These are phyloP conservation scores for Ceratocystis variospora DNA, from an alignment of 2,329 filamentous ascomycete species.

Conservation along the genomic window DNA sequence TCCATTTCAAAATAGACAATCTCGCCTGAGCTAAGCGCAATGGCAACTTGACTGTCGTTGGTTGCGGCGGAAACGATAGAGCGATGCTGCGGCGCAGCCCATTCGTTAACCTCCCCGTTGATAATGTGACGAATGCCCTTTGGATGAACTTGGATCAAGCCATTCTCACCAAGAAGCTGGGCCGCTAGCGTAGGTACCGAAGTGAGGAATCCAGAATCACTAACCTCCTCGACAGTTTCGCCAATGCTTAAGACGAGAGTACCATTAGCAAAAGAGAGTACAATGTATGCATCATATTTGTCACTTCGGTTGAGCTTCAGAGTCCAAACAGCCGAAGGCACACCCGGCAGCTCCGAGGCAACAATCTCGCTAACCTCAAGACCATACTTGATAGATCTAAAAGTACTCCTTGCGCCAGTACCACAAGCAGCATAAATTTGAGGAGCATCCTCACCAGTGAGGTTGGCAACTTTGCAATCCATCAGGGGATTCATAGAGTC, in stretches of 20 bases:
- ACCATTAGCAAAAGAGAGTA: conserved; percentile 81
- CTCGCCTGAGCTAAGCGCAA: conserved; percentile 88
- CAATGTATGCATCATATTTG: conserved; percentile 83
- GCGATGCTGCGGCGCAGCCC: conserved; percentile 82
- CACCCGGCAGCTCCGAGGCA: conserved; percentile 78
- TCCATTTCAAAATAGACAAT: conserved; percentile 99
- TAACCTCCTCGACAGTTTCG: conserved; percentile 91
- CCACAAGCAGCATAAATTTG: conserved; percentile 93
- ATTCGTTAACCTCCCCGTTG: conserved; percentile 69
- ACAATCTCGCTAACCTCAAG: conserved; percentile 89
- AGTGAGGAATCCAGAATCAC: conserved; percentile 81
- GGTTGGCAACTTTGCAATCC: conserved; percentile 81
- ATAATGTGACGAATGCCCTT: conserved; percentile 87
- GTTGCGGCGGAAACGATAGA: conserved; percentile 91
- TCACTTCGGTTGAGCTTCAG: conserved; percentile 73
- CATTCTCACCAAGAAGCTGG: conserved; percentile 86
- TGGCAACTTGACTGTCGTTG: conserved; percentile 83
- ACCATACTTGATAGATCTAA: conserved; percentile 84
- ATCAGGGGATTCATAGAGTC: conserved; percentile 82
- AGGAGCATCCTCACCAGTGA: conserved; percentile 83
- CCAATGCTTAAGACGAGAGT: conserved; percentile 91
- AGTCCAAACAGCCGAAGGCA: conserved; percentile 90
- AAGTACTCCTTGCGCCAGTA: conserved; percentile 74
- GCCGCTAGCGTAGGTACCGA: conserved; percentile 82
- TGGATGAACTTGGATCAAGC: conserved; percentile 88